Percentiles rank a stretch among this genome's conserved stretches.
Conservation (phyloP, 106 monocot genomes). For the Dendrobium huoshanense region DNA sequence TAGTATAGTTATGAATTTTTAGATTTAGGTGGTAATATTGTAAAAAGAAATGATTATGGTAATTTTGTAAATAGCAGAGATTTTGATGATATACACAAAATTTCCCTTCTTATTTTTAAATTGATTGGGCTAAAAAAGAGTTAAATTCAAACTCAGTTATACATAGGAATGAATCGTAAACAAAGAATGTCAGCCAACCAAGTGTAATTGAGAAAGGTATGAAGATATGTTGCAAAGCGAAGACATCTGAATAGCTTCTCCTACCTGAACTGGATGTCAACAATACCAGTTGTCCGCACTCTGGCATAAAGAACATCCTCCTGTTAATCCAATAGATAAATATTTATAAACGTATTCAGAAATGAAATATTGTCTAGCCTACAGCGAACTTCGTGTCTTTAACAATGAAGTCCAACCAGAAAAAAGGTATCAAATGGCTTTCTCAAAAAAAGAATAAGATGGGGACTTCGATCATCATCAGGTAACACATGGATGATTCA, state of each 20-base stretch:
- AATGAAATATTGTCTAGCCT: neutral
- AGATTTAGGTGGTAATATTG: too few species aligned
- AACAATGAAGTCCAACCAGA: neutral
- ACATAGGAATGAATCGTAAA: neutral
- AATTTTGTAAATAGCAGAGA: too few species aligned
- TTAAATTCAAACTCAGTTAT: neutral
- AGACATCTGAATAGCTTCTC: neutral
- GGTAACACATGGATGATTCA: neutral
- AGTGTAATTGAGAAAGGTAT: neutral
- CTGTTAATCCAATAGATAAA: slow-evolving; percentile 30
- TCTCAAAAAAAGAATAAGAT: neutral
- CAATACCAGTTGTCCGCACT: slow-evolving; percentile 92
- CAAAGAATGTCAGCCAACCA: neutral
- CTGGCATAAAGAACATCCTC: slow-evolving; percentile 99
- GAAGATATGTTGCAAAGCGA: neutral
- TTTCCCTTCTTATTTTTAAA: too few species aligned
- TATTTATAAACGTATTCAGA: neutral
- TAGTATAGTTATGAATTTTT: too few species aligned
- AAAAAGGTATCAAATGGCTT: neutral
- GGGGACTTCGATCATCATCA: neutral
- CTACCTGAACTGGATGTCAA: slow-evolving; percentile 95
- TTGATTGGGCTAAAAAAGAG: too few species aligned
- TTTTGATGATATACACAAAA: too few species aligned
- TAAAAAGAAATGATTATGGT: too few species aligned
- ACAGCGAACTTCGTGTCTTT: neutral